These are phyloP conservation scores for Fusarium denticulatum DNA, from an alignment of 2,329 filamentous ascomycete species.

Conservation along the genomic window DNA sequence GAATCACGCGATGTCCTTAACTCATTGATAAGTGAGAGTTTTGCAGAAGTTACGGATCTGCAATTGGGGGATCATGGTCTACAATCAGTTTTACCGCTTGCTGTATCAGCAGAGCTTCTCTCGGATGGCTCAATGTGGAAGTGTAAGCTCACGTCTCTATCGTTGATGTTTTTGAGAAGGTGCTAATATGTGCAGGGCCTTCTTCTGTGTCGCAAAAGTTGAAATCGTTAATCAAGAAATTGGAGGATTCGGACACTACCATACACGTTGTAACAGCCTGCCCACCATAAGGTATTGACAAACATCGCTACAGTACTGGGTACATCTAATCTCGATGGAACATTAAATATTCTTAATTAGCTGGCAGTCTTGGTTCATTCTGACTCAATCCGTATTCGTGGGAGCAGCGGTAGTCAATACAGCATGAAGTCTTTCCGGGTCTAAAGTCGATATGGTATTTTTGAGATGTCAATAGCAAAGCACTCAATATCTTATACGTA, in stretches of 20 bases:
- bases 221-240: background rate
- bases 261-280: conserved; percentile 2
- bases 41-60: background rate
- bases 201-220: background rate
- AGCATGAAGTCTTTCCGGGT: background rate
- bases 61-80: background rate
- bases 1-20: background rate
- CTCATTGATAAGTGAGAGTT: background rate
- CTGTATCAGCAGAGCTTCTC: background rate
- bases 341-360: background rate
- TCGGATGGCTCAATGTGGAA: conserved; percentile 1
- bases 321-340: background rate
- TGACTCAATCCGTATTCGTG: background rate
- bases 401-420: background rate
- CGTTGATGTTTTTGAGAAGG: background rate
- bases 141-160: background rate
- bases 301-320: too few species aligned
- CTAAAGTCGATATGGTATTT: background rate
- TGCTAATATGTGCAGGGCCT: background rate
- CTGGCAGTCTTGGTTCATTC: background rate
- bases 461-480: background rate
- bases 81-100: background rate
- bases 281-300: background rate
- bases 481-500: background rate
- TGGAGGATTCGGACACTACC: background rate